These are phyloP conservation scores for Chlorella sp. DNA, from an alignment of 139 green algal genomes.

Conservation along the genomic window DNA sequence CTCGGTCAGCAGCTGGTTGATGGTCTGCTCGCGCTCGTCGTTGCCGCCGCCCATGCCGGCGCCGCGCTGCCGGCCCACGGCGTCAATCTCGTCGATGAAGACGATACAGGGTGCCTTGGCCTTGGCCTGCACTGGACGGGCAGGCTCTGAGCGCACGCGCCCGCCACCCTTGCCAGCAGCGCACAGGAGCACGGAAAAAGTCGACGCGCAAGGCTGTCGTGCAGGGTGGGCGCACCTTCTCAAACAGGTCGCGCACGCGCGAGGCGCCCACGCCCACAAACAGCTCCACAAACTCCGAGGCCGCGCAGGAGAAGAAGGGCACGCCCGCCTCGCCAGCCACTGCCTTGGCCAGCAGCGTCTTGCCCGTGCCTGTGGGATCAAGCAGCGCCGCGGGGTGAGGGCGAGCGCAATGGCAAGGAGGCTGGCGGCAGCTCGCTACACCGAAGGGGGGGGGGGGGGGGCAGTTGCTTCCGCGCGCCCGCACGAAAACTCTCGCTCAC, in stretches of 20 bases:
- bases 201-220: not conserved
- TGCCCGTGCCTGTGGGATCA: conserved; percentile 77
- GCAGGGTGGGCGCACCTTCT: conserved; percentile 88
- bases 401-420: not conserved
- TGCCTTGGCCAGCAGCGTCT: conserved; percentile 90
- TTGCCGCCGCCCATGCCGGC: conserved; percentile 98
- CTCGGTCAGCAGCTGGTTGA: conserved; percentile 98
- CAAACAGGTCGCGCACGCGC: conserved; percentile 97
- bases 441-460: too few species aligned
- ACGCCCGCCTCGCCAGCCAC: conserved; percentile 95
- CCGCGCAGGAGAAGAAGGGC: conserved; percentile 97
- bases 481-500: conserved; percentile 77
- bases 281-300: conserved; percentile 99
- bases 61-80: conserved; percentile 93
- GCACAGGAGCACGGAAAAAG: not conserved
- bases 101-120: conserved; percentile 97
- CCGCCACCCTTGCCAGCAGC: not conserved
- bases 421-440: not conserved
- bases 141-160: not conserved
- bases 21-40: conserved; percentile 99
- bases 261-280: conserved; percentile 99
- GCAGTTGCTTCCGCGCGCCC: not conserved
- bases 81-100: conserved; percentile 99
- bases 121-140: conserved; percentile 63
- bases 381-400: too few species aligned